Percentiles rank a stretch among this genome's conserved stretches.
These are phyloP conservation scores for Oehlia diaphana DNA, from an alignment of 192 early-diverging fungal genomes.

Conservation along the genomic window DNA sequence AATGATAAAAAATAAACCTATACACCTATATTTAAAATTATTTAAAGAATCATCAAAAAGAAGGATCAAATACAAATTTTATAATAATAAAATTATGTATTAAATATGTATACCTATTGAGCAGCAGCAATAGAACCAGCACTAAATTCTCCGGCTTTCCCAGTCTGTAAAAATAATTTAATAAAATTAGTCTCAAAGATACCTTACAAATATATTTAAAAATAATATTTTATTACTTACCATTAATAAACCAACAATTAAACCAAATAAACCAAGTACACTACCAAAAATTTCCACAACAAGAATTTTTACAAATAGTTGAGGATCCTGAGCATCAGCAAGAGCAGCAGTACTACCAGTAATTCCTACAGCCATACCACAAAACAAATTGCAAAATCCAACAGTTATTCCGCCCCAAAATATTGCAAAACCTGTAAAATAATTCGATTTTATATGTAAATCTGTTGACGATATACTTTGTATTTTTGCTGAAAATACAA, in stretches of 20 bases:
- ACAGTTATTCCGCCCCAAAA: conserved; percentile 98
- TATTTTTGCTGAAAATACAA: conserved; percentile 91
- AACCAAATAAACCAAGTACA: conserved; percentile 94
- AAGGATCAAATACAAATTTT: too few species aligned
- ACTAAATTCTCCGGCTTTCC: background rate
- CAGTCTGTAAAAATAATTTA: background rate
- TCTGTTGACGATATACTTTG: conserved; percentile 47
- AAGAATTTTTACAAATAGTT: conserved; percentile 96
- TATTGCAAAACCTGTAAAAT: conserved; percentile 86
- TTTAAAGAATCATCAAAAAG: too few species aligned
- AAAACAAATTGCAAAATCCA: conserved; percentile 89
- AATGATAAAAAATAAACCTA: too few species aligned
- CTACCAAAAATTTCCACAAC: conserved; percentile 98
- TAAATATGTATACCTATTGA: background rate
- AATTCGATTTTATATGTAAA: conserved; percentile 59
- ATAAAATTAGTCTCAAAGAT: too few species aligned
- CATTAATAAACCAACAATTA: conserved; percentile 91
- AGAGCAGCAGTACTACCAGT: conserved; percentile 91
- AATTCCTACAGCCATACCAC: conserved; percentile 91
- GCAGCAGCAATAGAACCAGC: background rate
- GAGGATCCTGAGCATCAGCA: conserved; percentile 93
- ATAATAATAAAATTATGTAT: background rate
- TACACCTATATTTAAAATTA: too few species aligned
- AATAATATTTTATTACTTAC: conserved; percentile 35
- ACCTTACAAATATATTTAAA: background rate